Evolutionary conservation across 2,329 filamentous ascomycete genomes (phyloP).

Genomic region (Cladosporium sp.): DNA sequence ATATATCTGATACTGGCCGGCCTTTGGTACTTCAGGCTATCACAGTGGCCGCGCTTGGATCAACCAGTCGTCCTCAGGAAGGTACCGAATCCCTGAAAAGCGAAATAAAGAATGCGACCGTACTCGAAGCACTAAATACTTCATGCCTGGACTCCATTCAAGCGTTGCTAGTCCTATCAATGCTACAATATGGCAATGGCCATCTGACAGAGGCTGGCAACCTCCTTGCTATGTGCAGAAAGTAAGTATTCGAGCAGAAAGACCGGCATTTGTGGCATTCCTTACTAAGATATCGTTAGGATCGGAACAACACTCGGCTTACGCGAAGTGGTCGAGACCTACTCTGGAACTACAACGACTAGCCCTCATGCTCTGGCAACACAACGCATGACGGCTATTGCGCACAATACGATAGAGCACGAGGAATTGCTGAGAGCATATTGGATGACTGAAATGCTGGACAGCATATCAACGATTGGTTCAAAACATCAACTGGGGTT

Average conservation of each 20-base stretch:
- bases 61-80: background rate
- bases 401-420: conserved; percentile 28
- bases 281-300: background rate
- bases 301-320: background rate
- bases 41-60: background rate
- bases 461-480: conserved; percentile 32
- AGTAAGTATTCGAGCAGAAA: background rate
- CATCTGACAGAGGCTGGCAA: conserved; percentile 33
- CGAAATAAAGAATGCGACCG: background rate
- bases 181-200: conserved; percentile 29
- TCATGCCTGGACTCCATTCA: conserved; percentile 31
- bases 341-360: background rate
- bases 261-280: background rate
- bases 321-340: background rate
- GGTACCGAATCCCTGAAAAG: background rate
- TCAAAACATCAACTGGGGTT: conserved; percentile 16
- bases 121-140: background rate
- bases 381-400: conserved; percentile 11
- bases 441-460: conserved; percentile 37
- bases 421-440: conserved; percentile 35
- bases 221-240: conserved; percentile 30
- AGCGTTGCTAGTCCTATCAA: conserved; percentile 30
- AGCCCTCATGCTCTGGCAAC: background rate
- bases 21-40: conserved; percentile 10
- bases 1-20: background rate